Evolutionary conservation across 768 basidiomycete species (phyloP), one percentile per base, ranked within the genome.

Genomic region (Hygrocybe coccinea): DNA sequence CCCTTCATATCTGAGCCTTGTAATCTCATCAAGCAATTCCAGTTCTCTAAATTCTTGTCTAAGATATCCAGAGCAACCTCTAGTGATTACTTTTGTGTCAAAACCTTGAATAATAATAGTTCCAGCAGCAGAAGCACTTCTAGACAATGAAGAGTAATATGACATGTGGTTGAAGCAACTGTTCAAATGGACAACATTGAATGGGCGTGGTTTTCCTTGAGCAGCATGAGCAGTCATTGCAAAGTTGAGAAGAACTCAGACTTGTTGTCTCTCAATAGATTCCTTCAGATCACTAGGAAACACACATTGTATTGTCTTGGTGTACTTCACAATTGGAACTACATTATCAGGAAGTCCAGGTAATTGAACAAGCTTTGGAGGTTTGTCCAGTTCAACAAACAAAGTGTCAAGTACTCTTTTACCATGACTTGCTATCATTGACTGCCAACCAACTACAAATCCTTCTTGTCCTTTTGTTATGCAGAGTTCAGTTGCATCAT

Each of bases 11-110:
- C 57, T 46, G 1, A 69, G 35, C 1, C 36, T 25, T 0, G 70
- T 74, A 1, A 76, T 67, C 10, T 71, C 62, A 63, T 75, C 67
- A 1, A 76, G 7, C 68, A 72, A 51, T 75, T 70, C 53, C 71
- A 68, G 29, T 29, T 29, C 29, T 29, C 29, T 29, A 29, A 29
- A 29, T 29, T 29, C 29, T 29, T 29, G 29, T 17, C 63, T 37
- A 0, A 74, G 39, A 15, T 53, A 58, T 2, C 68, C 67, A 10
- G 57, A 59, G 4, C 60, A 58, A 3, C 65, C 66, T n/a, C 63
- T 55, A 2, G 64, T 71, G 0, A 73, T 65, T 36, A 61, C 62
- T 0, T n/a, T 24, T 0, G 50, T 0, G 22, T 66, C 44, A 48
- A 73, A 70, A 0, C 55, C 59, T 51, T 65, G 65, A 1, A 75